Evolutionary conservation across 2,329 filamentous ascomycete genomes (phyloP).

Genomic region (Diplodia intermedia): DNA sequence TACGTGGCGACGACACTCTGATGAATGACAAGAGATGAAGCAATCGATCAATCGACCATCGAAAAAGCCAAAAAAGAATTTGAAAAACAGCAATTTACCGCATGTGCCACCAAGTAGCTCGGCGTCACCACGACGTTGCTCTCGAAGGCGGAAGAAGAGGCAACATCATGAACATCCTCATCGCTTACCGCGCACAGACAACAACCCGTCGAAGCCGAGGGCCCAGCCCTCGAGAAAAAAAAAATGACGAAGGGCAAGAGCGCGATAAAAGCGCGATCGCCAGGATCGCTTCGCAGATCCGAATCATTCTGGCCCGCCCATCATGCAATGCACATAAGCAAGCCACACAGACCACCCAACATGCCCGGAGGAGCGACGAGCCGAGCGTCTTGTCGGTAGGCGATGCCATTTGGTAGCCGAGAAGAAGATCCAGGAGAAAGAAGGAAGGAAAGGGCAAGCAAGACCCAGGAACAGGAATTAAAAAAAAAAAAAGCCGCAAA

Average conservation of each 20-base stretch:
- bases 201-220: neutral
- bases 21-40: neutral
- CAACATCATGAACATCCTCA: slow-evolving; percentile 17
- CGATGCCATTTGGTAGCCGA: neutral
- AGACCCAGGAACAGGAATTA: neutral
- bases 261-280: slow-evolving; percentile 3
- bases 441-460: neutral
- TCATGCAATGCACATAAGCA: neutral
- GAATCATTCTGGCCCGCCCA: neutral
- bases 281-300: slow-evolving; percentile 8
- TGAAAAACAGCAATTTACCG: neutral
- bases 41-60: neutral
- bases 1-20: neutral
- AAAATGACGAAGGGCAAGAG: neutral
- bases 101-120: neutral
- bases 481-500: neutral
- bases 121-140: neutral
- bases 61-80: neutral
- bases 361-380: neutral
- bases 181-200: neutral
- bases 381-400: neutral
- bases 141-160: neutral
- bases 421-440: neutral
- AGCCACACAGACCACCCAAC: neutral
- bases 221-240: neutral